Base-by-base conservation (phyloP, 352 stramenopile species). In the Globisporangium parvum region DNA sequence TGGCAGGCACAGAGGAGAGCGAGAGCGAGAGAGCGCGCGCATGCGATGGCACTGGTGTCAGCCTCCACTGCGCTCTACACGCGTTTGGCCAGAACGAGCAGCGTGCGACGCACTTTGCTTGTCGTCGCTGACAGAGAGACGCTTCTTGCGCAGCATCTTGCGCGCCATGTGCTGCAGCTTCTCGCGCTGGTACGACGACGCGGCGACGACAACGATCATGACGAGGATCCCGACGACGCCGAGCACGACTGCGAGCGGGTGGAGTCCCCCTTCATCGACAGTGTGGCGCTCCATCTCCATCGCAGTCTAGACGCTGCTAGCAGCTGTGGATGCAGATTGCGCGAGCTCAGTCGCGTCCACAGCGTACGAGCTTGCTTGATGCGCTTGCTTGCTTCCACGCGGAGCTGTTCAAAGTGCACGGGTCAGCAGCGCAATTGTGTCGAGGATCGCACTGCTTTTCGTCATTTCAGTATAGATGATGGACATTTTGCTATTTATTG, bases 151-250 rank as follows among this genome's bases (percentile, higher is more conserved):
- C 50, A 93, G 66, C 52, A 90, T 65, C 53, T 88, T 88, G 56
- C 81, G 77, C 24, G 82, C 80, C 76, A 93, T 83, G 62, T 90
- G 63, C 69, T 88, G 82, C 45, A 93, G 67, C 50, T 83, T 69
- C 56, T 93, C 80, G 56, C 80, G 81, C 66, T 88, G 82, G 61
- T 93, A 88, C 12, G 80, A 89, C 5, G 82, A 88, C 53, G 78
- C 74, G 4, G 73, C 67, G 42, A 93, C 66, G 18, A 93, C 53
- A 26, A 93, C 67, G 59, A 91, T 66, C 50, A 93, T 53, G 28
- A 67, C 47, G 52, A 93, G 69, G 39, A 91, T 60, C 3, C 68
- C 73, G 9, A 88, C 49, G 50, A 91, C 65, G 20, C 73, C 80
- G 17, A 93, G 44, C 23, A 70, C 66, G n/a, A 93, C 56, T 10